Percentiles rank a stretch among this genome's conserved stretches.
Evolutionary conservation across 352 stramenopile genomes (phyloP).

Genomic region (Lagenidium sp.): DNA sequence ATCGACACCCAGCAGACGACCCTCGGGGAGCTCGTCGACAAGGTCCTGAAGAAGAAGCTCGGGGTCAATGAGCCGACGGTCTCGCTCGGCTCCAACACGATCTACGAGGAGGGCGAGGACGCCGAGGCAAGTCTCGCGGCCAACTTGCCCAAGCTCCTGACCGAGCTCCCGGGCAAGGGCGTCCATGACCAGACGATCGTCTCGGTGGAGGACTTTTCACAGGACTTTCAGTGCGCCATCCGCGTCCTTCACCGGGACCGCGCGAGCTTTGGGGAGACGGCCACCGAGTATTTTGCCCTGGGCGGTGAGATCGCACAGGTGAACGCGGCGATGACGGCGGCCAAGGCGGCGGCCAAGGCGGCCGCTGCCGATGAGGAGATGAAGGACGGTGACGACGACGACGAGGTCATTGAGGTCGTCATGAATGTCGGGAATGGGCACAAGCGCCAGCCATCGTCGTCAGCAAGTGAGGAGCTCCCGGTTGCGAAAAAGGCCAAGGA

Average conservation of each 20-base stretch:
- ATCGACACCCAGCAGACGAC: slow-evolving; percentile 87
- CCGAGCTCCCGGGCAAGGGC: slow-evolving; percentile 87
- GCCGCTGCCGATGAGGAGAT: slow-evolving; percentile 25
- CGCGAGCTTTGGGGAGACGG: slow-evolving; percentile 53
- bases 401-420: slow-evolving; percentile 29
- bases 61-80: slow-evolving; percentile 87
- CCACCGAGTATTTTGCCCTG: slow-evolving; percentile 65
- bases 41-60: slow-evolving; percentile 82
- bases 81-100: slow-evolving; percentile 74
- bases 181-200: slow-evolving; percentile 90
- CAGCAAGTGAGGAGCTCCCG: slow-evolving; percentile 4
- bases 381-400: slow-evolving; percentile 22
- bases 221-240: slow-evolving; percentile 88
- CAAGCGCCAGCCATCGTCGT: slow-evolving; percentile 1
- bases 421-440: slow-evolving; percentile 7
- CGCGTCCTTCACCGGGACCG: slow-evolving; percentile 64
- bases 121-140: slow-evolving; percentile 64
- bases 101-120: slow-evolving; percentile 96
- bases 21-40: slow-evolving; percentile 64
- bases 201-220: slow-evolving; percentile 93
- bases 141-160: slow-evolving; percentile 87
- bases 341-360: slow-evolving; percentile 3
- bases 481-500: neutral
- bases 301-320: slow-evolving; percentile 58
- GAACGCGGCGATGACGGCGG: slow-evolving; percentile 15